Percentiles rank a stretch among this genome's conserved stretches.
Conservation (phyloP, 306 rosid species). For the Fragaria iinumae region DNA sequence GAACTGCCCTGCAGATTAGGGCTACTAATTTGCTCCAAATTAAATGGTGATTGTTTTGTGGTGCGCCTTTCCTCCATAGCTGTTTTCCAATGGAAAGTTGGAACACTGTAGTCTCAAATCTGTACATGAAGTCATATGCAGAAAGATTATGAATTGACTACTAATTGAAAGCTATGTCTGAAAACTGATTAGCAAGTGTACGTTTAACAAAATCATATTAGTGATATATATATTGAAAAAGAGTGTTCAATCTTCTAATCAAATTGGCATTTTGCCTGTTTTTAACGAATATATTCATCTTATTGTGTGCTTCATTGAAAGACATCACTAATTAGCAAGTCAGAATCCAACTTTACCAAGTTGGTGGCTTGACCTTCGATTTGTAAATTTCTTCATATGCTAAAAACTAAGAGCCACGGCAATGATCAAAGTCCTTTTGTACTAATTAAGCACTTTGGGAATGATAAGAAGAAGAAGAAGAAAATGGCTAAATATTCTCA, state of each 20-base stretch:
- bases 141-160: background rate
- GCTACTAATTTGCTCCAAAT: background rate
- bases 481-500: background rate
- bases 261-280: constrained; percentile 1
- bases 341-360: background rate
- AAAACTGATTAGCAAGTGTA: background rate
- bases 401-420: background rate
- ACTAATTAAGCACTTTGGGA: background rate
- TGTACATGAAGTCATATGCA: constrained; percentile 11
- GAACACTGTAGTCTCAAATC: background rate
- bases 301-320: constrained; percentile 17
- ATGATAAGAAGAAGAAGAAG: background rate
- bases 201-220: background rate
- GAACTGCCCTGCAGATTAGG: constrained; percentile 15
- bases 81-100: constrained; percentile 26
- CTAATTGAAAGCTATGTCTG: background rate
- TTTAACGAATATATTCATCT: background rate
- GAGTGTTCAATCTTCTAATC: background rate
- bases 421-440: background rate
- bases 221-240: background rate
- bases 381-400: background rate
- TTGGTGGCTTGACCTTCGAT: constrained; percentile 9
- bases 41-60: constrained; percentile 23
- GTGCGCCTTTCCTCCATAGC: constrained; percentile 31
- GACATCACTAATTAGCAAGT: constrained; percentile 12